phyloP scores from a whole-genome alignment of 352 stramenopile species.

The Pythium aquatile region DNA sequence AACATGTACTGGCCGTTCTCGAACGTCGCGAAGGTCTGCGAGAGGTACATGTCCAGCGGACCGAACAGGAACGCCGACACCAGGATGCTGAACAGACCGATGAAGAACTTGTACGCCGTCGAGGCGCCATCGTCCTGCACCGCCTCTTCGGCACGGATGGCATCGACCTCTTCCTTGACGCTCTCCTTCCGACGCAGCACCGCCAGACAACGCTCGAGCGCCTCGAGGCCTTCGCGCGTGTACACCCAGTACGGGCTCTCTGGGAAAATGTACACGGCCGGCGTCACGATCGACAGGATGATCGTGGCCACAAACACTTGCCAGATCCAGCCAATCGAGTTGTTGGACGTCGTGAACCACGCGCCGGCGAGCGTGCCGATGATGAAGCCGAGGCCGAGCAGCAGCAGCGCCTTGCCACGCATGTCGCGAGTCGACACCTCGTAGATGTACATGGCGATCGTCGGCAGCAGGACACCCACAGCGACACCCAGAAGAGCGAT shows the following conservation, averaged over 20 bases:
- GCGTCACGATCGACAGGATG: constrained; percentile 77
- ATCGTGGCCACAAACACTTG: constrained; percentile 80
- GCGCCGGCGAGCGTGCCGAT: constrained; percentile 56
- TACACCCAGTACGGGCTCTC: constrained; percentile 87
- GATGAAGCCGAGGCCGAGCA: constrained; percentile 71
- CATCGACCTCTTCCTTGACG: constrained; percentile 68
- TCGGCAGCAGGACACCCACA: constrained; percentile 67
- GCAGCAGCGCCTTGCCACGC: constrained; percentile 74
- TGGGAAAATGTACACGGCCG: constrained; percentile 81
- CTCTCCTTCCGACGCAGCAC: constrained; percentile 76
- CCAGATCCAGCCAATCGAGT: constrained; percentile 82
- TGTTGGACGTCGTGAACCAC: constrained; percentile 70
- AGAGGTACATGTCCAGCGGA: constrained; percentile 76
- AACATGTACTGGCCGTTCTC: constrained; percentile 76
- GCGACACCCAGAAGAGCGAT: constrained; percentile 57
- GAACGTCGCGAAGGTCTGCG: constrained; percentile 54
- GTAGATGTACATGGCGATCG: constrained; percentile 82
- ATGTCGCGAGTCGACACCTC: constrained; percentile 85
- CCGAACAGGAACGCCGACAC: constrained; percentile 63
- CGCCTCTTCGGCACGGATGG: constrained; percentile 74
- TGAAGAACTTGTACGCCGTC: constrained; percentile 59
- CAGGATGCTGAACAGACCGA: constrained; percentile 68
- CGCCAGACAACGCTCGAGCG: constrained; percentile 65
- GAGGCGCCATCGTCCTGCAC: constrained; percentile 33
- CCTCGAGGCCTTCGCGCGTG: constrained; percentile 70